Evolutionary conservation across 2,329 filamentous ascomycete species (phyloP), one percentile per base, ranked within the genome.

Genomic region (Thelonectria olida): DNA sequence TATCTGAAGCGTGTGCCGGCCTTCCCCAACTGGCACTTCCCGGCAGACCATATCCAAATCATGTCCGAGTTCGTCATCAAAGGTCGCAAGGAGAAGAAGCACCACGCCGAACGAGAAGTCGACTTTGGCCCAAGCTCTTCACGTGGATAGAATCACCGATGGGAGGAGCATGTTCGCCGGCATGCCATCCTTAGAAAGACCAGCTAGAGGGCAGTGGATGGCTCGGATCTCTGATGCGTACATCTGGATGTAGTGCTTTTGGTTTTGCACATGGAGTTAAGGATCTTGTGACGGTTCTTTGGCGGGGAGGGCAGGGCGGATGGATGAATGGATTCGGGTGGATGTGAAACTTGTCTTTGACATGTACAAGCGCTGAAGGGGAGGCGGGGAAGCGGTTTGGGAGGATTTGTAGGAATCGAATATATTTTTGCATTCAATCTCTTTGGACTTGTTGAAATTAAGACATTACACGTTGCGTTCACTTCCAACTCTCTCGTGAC

Each of bases 21-120:
- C 0, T 97, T 97, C 79, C 94, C 94, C 19, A 94, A 96, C 76
- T 95, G 93, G 80, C 93, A 97, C 80, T 97, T 96, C 83, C 94
- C 94, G 1, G 92, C 92, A 70, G 94, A 97, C 74, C 94, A 97
- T 77, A 87, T 97, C 70, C 92, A 94, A 74, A 88, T 97, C 73
- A 90, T 94, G 84, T 90, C 92, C 54, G 92, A 97, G 75, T 96
- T 97, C 78, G 88, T 91, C 69, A 90, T 97, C 82, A 97, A 97
- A 82, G 86, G 89, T 36, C 88, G 92, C 71, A 96, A 96, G 81
- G 92, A 95, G 54, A 90, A 90, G 80, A 92, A 92, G 78, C 81
- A 84, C 71, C 78, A 84, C 59, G 81, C 85, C 53, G 88, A 90
- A 65, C 85, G 85, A 59, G 88, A 90, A 70, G 84, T 84, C 51